A percentile compares a stretch with the other conserved stretches of the same genome.
Conservation (phyloP, 2,329 filamentous ascomycete species). For the Aspergillus fijiensis region DNA sequence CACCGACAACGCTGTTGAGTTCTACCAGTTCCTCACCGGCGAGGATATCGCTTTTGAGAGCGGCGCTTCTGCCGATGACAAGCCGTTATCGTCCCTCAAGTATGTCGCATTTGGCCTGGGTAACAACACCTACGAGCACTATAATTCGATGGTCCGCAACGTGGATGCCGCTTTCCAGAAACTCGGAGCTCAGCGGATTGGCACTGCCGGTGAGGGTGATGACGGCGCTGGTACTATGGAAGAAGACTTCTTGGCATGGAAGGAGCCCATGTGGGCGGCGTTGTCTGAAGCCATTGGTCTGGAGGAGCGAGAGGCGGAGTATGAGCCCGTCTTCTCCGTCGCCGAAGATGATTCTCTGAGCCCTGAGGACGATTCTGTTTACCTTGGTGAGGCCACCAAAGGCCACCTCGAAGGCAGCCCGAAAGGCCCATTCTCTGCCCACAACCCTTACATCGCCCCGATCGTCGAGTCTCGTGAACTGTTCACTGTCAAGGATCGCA, state of each 20-base stretch:
- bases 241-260: constrained; percentile 98
- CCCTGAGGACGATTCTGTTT: constrained; percentile 76
- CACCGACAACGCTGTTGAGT: constrained; percentile 97
- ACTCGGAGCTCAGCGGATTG: constrained; percentile 80
- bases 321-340: constrained; percentile 88
- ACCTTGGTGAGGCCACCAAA: constrained; percentile 94
- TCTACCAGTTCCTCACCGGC: constrained; percentile 89
- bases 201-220: constrained; percentile 88
- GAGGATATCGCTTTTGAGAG: constrained; percentile 82
- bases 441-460: constrained; percentile 95
- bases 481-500: constrained; percentile 84
- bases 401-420: constrained; percentile 82
- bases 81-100: constrained; percentile 77
- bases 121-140: constrained; percentile 99
- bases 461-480: constrained; percentile 88
- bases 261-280: constrained; percentile 96
- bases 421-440: constrained; percentile 90
- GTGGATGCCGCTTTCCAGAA: constrained; percentile 78
- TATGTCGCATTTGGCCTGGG: constrained; percentile 95
- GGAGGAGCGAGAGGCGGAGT: constrained; percentile 92
- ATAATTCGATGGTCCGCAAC: constrained; percentile 96
- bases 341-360: constrained; percentile 72
- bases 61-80: constrained; percentile 60
- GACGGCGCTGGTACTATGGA: constrained; percentile 99
- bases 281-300: constrained; percentile 79